A percentile compares a stretch with the other conserved stretches of the same genome.
phyloP scores from a whole-genome alignment of 2,329 filamentous ascomycete genomes.

The Colletotrichum orbiculare region DNA sequence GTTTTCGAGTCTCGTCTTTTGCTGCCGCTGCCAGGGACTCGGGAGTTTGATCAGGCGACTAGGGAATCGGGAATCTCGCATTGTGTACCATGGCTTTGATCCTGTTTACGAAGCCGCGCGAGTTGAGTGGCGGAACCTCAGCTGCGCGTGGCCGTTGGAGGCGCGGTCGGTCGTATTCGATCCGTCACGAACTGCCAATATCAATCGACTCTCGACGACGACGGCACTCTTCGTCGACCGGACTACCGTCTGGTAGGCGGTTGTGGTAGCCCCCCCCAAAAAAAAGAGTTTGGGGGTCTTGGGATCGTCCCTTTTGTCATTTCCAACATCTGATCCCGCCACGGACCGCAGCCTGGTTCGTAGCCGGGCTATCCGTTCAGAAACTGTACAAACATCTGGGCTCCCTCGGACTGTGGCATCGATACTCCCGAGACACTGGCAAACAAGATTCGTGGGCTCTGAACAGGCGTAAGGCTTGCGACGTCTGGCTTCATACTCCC shows the following conservation, averaged over 20 bases:
- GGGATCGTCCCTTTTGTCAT: conserved; percentile 1
- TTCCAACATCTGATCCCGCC: conserved; percentile 1
- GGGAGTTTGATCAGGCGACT: conserved; percentile 20
- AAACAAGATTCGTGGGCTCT: conserved; percentile 24
- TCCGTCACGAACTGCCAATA: neutral
- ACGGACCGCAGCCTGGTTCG: conserved; percentile 19
- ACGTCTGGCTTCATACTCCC: too few relatives aligned
- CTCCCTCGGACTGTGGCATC: conserved; percentile 26
- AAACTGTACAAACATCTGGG: conserved; percentile 24
- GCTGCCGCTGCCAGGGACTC: neutral
- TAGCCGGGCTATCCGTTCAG: conserved; percentile 3
- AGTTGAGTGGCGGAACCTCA: conserved; percentile 1
- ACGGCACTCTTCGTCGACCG: neutral
- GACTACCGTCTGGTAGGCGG: neutral
- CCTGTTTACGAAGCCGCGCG: conserved; percentile 14
- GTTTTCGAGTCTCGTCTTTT: neutral
- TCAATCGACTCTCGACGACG: neutral
- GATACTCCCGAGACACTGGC: conserved; percentile 37
- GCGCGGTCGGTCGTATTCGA: conserved; percentile 17
- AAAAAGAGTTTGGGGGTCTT: neutral
- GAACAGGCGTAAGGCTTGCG: too few relatives aligned
- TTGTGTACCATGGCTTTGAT: neutral
- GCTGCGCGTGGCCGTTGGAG: conserved; percentile 13
- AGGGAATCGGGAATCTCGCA: neutral
- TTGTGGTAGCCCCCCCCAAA: neutral